Conservation (phyloP, 169 alveolate genomes). For the Cryptosporidium viatorum region DNA sequence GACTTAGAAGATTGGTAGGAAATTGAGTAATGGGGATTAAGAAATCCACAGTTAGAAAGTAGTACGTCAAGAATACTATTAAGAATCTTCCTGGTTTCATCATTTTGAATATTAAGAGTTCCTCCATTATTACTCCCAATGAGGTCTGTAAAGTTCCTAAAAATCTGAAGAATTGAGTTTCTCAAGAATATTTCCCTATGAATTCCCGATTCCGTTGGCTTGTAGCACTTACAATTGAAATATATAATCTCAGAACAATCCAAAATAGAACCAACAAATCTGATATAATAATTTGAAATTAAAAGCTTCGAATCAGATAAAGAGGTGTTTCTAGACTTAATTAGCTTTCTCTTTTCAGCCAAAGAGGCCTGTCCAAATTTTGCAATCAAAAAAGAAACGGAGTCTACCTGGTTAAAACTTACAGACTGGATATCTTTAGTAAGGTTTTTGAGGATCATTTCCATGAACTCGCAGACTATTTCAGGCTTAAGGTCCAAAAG, state of each 20-base stretch:
- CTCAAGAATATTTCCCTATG: slow-evolving; percentile 51
- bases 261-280: slow-evolving; percentile 26
- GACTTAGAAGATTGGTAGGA: slow-evolving; percentile 38
- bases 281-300: neutral
- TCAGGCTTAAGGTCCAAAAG: slow-evolving; percentile 50
- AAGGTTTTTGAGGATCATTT: slow-evolving; percentile 10
- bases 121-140: slow-evolving; percentile 4
- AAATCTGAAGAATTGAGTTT: slow-evolving; percentile 24
- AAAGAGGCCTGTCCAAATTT: slow-evolving; percentile 54
- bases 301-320: neutral
- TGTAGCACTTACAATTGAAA: slow-evolving; percentile 40
- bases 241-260: neutral
- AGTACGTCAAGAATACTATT: slow-evolving; percentile 14
- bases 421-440: slow-evolving; percentile 22
- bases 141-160: slow-evolving; percentile 22
- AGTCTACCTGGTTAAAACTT: slow-evolving; percentile 38
- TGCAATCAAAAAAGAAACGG: slow-evolving; percentile 24
- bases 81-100: slow-evolving; percentile 21
- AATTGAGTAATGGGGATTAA: slow-evolving; percentile 5
- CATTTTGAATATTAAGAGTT: neutral
- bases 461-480: slow-evolving; percentile 59
- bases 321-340: slow-evolving; percentile 1
- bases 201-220: slow-evolving; percentile 23
- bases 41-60: slow-evolving; percentile 44
- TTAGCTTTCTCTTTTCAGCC: slow-evolving; percentile 7